phyloP scores from a whole-genome alignment of 1,284 basidiomycete species.

The Leccinum griseonigrum region DNA sequence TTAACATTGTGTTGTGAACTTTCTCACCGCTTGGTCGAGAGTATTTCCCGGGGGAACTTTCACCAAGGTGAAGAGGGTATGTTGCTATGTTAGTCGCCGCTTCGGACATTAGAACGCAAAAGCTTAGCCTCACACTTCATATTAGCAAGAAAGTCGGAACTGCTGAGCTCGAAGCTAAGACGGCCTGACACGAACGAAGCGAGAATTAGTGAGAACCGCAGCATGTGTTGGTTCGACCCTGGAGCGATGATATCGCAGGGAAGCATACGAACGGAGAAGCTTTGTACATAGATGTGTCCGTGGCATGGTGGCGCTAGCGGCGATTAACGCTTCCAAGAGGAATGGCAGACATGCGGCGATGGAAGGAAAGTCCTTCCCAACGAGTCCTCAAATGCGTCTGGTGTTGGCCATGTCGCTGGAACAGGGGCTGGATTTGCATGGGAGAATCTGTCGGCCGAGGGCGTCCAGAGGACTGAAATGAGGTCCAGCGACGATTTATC shows the following conservation, averaged over 20 bases:
- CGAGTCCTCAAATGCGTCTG: conserved; percentile 4
- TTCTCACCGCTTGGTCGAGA: conserved; percentile 22
- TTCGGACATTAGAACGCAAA: conserved; percentile 3
- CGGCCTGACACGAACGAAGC: conserved; percentile 19
- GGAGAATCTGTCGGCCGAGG: conserved; percentile 18
- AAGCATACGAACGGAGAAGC: conserved; percentile 28
- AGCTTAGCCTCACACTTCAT: background rate
- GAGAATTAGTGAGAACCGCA: conserved; percentile 13
- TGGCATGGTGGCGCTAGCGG: conserved; percentile 30
- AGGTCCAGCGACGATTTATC: conserved; percentile 10
- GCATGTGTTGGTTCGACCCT: conserved; percentile 13
- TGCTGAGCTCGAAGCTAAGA: conserved; percentile 5
- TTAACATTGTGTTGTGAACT: conserved; percentile 17
- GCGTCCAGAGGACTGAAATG: conserved; percentile 3
- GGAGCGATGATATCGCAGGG: conserved; percentile 30
- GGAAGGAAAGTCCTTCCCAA: conserved; percentile 24
- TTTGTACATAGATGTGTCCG: conserved; percentile 20
- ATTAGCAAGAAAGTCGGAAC: conserved; percentile 3
- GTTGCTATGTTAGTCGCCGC: background rate
- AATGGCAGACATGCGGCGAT: conserved; percentile 27
- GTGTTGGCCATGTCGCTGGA: conserved; percentile 8
- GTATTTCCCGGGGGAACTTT: conserved; percentile 5
- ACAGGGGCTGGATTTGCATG: conserved; percentile 27
- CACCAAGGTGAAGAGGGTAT: background rate
- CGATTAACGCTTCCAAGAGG: conserved; percentile 33